Evolutionary conservation across 139 green algal genomes (phyloP).

Genomic region (Chlamydomonas urium): DNA sequence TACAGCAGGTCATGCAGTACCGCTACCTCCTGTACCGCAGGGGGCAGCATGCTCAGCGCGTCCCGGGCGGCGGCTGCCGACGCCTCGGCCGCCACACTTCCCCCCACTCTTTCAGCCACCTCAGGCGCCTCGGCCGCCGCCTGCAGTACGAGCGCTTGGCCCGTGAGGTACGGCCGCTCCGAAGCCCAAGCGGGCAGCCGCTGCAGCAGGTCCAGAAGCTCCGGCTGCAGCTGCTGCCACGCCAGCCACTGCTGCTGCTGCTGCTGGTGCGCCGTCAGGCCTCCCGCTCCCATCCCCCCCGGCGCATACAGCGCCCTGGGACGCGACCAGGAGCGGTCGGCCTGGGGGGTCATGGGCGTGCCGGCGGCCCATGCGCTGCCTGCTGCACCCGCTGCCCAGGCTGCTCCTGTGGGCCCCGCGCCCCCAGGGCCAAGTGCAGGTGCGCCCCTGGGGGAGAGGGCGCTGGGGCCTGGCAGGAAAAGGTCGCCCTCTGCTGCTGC

Average conservation of each 20-base stretch:
- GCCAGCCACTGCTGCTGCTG: background rate
- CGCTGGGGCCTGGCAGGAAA: no score
- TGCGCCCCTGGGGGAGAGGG: no score
- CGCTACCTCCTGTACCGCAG: constrained; percentile 23
- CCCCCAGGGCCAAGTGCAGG: no score
- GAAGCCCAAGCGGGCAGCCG: constrained; percentile 15
- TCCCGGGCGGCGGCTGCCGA: constrained; percentile 6
- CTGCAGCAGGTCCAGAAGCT: background rate
- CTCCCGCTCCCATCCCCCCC: no score
- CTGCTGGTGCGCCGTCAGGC: no score
- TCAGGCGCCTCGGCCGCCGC: background rate
- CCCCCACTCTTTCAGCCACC: no score
- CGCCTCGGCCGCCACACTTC: background rate
- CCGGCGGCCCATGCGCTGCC: no score
- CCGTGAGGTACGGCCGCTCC: constrained; percentile 24
- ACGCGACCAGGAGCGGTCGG: no score
- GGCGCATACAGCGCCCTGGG: no score
- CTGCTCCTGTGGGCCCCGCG: no score
- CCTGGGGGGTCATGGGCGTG: no score
- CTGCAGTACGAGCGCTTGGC: constrained; percentile 23
- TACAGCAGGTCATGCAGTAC: constrained; percentile 80
- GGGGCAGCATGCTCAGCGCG: constrained; percentile 12
- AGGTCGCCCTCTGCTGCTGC: constrained; percentile 22
- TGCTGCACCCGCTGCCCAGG: no score
- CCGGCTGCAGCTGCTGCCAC: background rate